These are phyloP conservation scores for Neurospora tetraspora DNA, from an alignment of 495 filamentous ascomycete genomes.

Conservation along the genomic window DNA sequence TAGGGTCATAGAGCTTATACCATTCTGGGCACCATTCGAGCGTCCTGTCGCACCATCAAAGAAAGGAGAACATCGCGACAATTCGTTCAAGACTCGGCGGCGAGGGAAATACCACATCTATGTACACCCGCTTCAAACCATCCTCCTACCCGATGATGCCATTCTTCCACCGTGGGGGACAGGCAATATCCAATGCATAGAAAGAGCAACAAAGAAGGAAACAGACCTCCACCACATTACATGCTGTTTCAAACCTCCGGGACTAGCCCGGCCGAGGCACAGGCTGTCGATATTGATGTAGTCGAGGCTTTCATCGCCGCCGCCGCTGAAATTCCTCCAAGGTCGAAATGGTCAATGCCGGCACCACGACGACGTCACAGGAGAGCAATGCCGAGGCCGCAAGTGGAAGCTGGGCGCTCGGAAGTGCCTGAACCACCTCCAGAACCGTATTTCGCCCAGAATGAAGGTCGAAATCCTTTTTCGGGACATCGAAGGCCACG, in stretches of 20 bases:
- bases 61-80: background rate
- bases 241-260: rapidly evolving
- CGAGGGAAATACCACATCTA: too few species aligned
- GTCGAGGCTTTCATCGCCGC: too few species aligned
- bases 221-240: rapidly evolving
- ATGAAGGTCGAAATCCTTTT: background rate
- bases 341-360: too few species aligned
- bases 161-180: background rate
- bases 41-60: background rate
- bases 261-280: too few species aligned
- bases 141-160: background rate
- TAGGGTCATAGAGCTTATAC: background rate
- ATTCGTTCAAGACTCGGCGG: background rate
- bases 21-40: background rate
- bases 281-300: too few species aligned
- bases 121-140: too few species aligned
- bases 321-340: too few species aligned
- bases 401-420: background rate
- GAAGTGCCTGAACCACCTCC: background rate
- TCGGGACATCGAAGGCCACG: background rate
- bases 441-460: background rate
- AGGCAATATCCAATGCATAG: too few species aligned
- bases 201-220: rapidly evolving
- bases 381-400: background rate
- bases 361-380: too few species aligned